These are phyloP conservation scores for Hymenoscyphus repandus DNA, from an alignment of 2,329 filamentous ascomycete species.

Conservation along the genomic window DNA sequence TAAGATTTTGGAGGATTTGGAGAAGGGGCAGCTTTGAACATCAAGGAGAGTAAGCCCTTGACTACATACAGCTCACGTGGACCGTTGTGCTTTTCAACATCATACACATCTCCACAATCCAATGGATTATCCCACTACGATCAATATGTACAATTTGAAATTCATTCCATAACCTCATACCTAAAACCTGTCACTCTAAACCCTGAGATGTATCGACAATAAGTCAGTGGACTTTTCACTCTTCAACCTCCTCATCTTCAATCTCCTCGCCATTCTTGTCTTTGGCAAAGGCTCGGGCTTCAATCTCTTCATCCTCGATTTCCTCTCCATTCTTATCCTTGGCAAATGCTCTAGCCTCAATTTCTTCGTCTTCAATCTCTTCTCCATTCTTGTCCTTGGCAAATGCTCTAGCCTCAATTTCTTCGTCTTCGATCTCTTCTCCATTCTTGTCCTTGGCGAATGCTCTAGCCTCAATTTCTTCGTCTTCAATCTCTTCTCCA, in stretches of 20 bases:
- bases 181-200: conserved; percentile 40
- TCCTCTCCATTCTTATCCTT: conserved; percentile 56
- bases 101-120: too few relatives aligned
- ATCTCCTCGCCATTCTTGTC: conserved; percentile 63
- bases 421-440: conserved; percentile 54
- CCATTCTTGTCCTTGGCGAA: conserved; percentile 6
- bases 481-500: conserved; percentile 40
- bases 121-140: too few relatives aligned
- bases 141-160: too few relatives aligned
- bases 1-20: background rate
- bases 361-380: conserved; percentile 52
- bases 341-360: conserved; percentile 61
- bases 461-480: conserved; percentile 41
- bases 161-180: too few relatives aligned
- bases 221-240: conserved; percentile 15
- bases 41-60: too few relatives aligned
- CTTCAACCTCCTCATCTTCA: conserved; percentile 59
- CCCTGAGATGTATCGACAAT: conserved; percentile 26
- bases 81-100: too few relatives aligned
- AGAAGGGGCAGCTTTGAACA: too few relatives aligned
- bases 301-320: conserved; percentile 47
- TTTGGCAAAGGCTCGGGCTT: conserved; percentile 44
- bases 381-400: conserved; percentile 69
- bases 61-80: too few relatives aligned
- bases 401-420: conserved; percentile 40